A percentile compares a stretch with the other conserved stretches of the same genome.
These are phyloP conservation scores for Balamuthia mandrillaris DNA, from an alignment of 208 protist species.

Conservation along the genomic window DNA sequence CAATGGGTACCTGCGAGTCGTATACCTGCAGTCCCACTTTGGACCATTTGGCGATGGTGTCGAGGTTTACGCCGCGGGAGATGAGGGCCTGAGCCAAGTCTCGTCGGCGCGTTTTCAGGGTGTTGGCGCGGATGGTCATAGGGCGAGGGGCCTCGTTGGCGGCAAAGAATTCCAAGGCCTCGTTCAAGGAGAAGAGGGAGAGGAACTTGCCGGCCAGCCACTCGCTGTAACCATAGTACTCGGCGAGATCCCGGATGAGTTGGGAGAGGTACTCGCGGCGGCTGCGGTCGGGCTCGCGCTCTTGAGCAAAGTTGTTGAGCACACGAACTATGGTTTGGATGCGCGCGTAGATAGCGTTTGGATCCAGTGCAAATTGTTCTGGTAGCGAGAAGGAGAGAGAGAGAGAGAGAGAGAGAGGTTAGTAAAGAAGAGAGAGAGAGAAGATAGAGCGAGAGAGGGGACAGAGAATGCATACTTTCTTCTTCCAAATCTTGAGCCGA, in stretches of 20 bases:
- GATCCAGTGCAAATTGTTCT: conserved; percentile 42
- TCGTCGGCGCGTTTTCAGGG: conserved; percentile 90
- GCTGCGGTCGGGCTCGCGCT: conserved; percentile 68
- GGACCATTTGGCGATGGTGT: conserved; percentile 84
- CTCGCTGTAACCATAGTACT: conserved; percentile 92
- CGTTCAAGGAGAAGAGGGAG: conserved; percentile 86
- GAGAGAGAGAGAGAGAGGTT: background rate
- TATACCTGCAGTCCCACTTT: conserved; percentile 97
- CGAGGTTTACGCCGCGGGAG: conserved; percentile 93
- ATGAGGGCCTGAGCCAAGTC: conserved; percentile 86
- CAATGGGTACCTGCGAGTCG: conserved; percentile 94
- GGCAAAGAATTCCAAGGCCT: conserved; percentile 93
- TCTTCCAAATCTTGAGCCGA: conserved; percentile 39
- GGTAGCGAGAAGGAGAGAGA: background rate
- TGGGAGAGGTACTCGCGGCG: conserved; percentile 88
- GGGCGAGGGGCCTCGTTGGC: conserved; percentile 95
- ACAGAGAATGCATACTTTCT: background rate
- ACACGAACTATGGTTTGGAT: conserved; percentile 86
- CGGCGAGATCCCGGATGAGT: conserved; percentile 83
- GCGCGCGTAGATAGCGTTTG: conserved; percentile 70
- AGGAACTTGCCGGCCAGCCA: conserved; percentile 89
- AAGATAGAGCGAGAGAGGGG: background rate
- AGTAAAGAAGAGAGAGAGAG: background rate
- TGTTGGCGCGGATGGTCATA: conserved; percentile 97
- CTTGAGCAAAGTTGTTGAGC: conserved; percentile 83